Evolutionary conservation across 352 stramenopile genomes (phyloP), one percentile per base, ranked within the genome.

Genomic region (Globisporangium megalacanthum): DNA sequence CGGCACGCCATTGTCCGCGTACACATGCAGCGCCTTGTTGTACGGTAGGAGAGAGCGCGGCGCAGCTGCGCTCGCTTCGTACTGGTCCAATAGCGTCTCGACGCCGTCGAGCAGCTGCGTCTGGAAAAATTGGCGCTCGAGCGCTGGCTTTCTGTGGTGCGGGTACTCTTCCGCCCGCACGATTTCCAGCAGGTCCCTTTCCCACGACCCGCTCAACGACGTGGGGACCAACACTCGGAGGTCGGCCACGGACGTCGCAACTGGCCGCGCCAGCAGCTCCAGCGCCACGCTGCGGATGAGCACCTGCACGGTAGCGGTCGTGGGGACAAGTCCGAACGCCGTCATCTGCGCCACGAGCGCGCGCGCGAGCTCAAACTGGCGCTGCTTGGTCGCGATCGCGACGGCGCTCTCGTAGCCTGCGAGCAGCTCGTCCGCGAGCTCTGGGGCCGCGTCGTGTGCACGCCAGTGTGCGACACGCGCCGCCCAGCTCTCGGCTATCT

Each of bases 331-430:
- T 0, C 59, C 69, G 13, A 88, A 55, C 42, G 56, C 13, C 58
- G 77, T 65, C 69, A 88, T 79, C 66, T 89, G 79, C 35, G 64
- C 39, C 25, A 70, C 59, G 9, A 88, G 62, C 19, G 50, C 67
- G 22, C 52, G 58, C 8, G 74, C 75, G 15, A 89, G 45, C 6
- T 69, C 56, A 36, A 88, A 85, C 56, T 92, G 76, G 29, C 69
- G 66, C 62, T 92, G 81, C 68, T 92, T 92, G 54, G 72, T 73
- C 15, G 79, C 72, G 56, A 92, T 88, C 11, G 81, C 79, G 14
- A 92, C 68, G 45, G 72, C 81, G 42, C 69, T 80, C 49, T 89
- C 79, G 58, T 89, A 92, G 4, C 68, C 78, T 6, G 63, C 61
- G 25, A 49, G 53, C 33, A 88, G 56, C 45, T 86, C 68, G 31